Conservation (phyloP, 805 yeast genomes). For the Wickerhamomyces strasburgensis region DNA sequence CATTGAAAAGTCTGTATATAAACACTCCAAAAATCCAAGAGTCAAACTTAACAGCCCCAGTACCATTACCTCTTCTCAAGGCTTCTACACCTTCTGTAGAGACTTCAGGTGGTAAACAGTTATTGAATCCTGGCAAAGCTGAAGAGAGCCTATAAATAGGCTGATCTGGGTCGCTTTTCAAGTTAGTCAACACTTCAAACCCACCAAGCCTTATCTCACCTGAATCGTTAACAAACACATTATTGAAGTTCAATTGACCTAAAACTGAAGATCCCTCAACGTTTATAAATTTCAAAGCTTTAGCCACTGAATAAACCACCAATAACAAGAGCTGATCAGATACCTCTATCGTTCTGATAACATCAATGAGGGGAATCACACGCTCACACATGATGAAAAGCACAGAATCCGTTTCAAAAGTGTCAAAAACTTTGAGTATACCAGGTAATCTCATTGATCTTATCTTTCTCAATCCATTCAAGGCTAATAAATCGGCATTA, state of each 20-base stretch:
- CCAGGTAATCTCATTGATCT: constrained; percentile 68
- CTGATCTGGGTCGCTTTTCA: constrained; percentile 30
- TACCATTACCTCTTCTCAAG: constrained; percentile 13
- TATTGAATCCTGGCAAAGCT: constrained; percentile 28
- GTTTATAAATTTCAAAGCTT: constrained; percentile 53
- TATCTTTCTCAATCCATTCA: constrained; percentile 40
- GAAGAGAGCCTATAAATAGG: constrained; percentile 32
- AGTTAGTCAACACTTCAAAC: constrained; percentile 58
- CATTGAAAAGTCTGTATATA: constrained; percentile 41
- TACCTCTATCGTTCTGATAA: constrained; percentile 30
- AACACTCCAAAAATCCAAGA: constrained; percentile 60
- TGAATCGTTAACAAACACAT: constrained; percentile 57
- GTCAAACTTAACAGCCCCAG: constrained; percentile 48
- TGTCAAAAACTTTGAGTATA: constrained; percentile 55
- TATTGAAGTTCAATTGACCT: constrained; percentile 52
- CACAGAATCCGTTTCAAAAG: constrained; percentile 53
- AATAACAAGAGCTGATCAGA: constrained; percentile 37
- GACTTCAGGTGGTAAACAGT: constrained; percentile 52
- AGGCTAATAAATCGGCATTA: constrained; percentile 34
- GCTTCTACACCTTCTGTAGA: constrained; percentile 39
- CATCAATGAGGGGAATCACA: constrained; percentile 45
- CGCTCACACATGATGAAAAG: constrained; percentile 65
- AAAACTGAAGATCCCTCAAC: constrained; percentile 51
- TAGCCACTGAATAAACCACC: constrained; percentile 53
- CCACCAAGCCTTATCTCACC: constrained; percentile 90